Evolutionary conservation across 2,329 filamentous ascomycete species (phyloP).

Genomic region (Xenoacremonium recifei): DNA sequence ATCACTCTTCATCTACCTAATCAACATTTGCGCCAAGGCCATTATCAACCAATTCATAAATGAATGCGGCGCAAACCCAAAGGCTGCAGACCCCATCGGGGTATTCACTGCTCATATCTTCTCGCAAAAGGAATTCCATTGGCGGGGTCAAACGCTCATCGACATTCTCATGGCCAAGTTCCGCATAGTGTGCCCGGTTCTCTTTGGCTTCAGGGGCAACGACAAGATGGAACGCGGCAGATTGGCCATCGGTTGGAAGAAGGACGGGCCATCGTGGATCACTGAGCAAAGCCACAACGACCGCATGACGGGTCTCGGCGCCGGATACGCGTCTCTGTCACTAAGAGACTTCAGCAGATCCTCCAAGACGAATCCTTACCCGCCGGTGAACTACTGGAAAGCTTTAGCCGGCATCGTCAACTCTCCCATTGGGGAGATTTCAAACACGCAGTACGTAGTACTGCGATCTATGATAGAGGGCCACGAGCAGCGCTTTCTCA

Average conservation of each 20-base stretch:
- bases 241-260: constrained; percentile 70
- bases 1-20: constrained; percentile 67
- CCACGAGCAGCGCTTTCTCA: constrained; percentile 72
- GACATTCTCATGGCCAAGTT: constrained; percentile 87
- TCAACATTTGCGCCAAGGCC: constrained; percentile 74
- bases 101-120: constrained; percentile 74
- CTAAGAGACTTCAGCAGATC: constrained; percentile 78
- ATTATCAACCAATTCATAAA: constrained; percentile 68
- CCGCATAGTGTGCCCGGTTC: constrained; percentile 73
- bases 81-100: constrained; percentile 75
- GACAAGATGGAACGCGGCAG: constrained; percentile 71
- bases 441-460: constrained; percentile 71
- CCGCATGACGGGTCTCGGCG: constrained; percentile 79
- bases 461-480: constrained; percentile 70
- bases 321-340: constrained; percentile 80
- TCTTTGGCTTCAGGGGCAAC: constrained; percentile 79
- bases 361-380: constrained; percentile 69
- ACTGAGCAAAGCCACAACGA: constrained; percentile 73
- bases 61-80: constrained; percentile 63
- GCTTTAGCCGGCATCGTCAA: constrained; percentile 75
- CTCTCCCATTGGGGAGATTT: constrained; percentile 64
- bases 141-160: constrained; percentile 66
- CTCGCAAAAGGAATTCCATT: constrained; percentile 64
- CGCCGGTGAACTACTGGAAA: constrained; percentile 79
- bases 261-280: constrained; percentile 58